Evolutionary conservation across 768 basidiomycete genomes (phyloP).

Genomic region (Xerocomellus dryophilus): DNA sequence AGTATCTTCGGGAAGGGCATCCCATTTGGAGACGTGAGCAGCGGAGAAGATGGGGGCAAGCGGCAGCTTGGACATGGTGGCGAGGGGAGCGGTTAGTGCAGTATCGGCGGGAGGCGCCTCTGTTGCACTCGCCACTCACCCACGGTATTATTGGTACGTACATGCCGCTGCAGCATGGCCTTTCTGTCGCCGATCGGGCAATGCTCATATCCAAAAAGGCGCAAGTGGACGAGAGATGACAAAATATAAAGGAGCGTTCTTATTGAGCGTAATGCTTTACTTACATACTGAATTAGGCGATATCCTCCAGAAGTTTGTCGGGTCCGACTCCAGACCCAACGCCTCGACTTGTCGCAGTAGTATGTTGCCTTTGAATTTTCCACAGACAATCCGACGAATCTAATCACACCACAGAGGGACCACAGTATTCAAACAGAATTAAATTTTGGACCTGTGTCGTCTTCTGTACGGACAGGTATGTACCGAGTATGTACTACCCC

Average conservation of each 20-base stretch:
- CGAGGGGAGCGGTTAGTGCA: background rate
- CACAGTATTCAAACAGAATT: too few species aligned
- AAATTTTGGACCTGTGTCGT: too few species aligned
- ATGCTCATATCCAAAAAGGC: background rate
- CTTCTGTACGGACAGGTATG: too few species aligned
- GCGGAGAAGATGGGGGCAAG: constrained; percentile 33
- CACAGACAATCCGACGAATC: too few species aligned
- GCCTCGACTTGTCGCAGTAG: too few species aligned
- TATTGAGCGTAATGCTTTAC: background rate
- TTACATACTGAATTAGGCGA: too few species aligned
- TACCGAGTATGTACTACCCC: too few species aligned
- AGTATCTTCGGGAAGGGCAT: constrained; percentile 8
- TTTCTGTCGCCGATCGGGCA: background rate
- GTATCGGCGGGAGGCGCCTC: background rate
- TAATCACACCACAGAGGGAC: too few species aligned
- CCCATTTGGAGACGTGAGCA: constrained; percentile 30
- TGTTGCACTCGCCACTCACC: background rate
- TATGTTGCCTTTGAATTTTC: too few species aligned
- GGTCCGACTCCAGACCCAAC: too few species aligned
- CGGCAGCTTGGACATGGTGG: constrained; percentile 17
- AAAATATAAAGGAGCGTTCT: too few species aligned
- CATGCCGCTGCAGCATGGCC: constrained; percentile 17
- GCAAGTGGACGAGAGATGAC: background rate
- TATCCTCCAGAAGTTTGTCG: too few species aligned
- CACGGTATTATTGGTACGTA: background rate